These are phyloP conservation scores for Talaromyces thailandensis DNA, from an alignment of 495 filamentous ascomycete genomes.

Conservation along the genomic window DNA sequence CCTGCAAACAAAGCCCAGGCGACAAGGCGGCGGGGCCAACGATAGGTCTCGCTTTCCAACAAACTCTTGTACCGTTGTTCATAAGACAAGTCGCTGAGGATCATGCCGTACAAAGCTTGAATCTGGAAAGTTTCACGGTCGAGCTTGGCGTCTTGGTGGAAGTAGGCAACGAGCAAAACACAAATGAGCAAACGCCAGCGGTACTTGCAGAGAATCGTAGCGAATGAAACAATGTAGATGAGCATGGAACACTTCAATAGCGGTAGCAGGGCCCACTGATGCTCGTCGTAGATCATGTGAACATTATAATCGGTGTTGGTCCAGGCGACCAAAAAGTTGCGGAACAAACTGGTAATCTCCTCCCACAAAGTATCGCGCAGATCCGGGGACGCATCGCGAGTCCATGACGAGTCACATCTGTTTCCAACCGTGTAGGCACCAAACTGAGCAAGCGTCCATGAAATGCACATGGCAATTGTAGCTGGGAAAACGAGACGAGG, in stretches of 20 bases:
- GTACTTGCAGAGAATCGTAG: slow-evolving; percentile 47
- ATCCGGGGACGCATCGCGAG: slow-evolving; percentile 44
- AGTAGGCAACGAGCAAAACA: slow-evolving; percentile 42
- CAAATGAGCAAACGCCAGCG: slow-evolving; percentile 46
- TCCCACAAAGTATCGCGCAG: slow-evolving; percentile 23
- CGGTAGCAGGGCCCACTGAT: slow-evolving; percentile 60
- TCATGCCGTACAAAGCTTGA: slow-evolving; percentile 55
- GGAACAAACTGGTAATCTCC: slow-evolving; percentile 33
- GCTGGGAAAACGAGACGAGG: slow-evolving; percentile 54
- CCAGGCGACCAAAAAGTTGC: slow-evolving; percentile 48
- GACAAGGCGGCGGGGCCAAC: slow-evolving; percentile 34
- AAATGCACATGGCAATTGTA: slow-evolving; percentile 46
- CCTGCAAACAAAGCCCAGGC: slow-evolving; percentile 30
- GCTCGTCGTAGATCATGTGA: slow-evolving; percentile 49
- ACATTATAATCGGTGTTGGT: slow-evolving; percentile 30
- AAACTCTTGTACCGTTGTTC: slow-evolving; percentile 41
- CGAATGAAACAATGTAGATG: slow-evolving; percentile 47
- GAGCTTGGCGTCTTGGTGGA: slow-evolving; percentile 31
- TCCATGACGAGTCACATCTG: slow-evolving; percentile 51
- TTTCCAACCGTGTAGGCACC: slow-evolving; percentile 50
- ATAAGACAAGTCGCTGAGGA: slow-evolving; percentile 53
- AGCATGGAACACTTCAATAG: slow-evolving; percentile 53
- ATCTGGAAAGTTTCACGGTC: slow-evolving; percentile 38
- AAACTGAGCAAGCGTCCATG: slow-evolving; percentile 48
- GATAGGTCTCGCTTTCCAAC: slow-evolving; percentile 29